phyloP scores from a whole-genome alignment of 306 rosid genomes.

The Vigna reflexopilosa region DNA sequence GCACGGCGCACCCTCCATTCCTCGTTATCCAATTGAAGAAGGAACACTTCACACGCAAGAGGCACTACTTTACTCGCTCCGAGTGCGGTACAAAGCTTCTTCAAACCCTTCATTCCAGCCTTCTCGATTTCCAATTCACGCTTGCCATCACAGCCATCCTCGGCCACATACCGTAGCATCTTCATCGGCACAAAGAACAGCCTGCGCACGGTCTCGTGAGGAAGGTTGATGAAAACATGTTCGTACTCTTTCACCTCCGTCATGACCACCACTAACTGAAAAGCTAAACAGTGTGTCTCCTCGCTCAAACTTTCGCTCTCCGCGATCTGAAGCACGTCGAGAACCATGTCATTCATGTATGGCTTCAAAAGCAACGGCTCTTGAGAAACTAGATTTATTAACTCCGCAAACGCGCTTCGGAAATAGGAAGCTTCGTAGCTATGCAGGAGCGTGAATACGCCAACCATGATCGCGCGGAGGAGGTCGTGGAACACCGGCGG shows the following conservation, averaged over 20 bases:
- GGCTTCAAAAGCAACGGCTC: conserved; percentile 44
- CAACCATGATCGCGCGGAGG: conserved; percentile 54
- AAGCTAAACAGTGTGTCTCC: conserved; percentile 40
- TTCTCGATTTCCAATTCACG: conserved; percentile 20
- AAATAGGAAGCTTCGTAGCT: conserved; percentile 33
- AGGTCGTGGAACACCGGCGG: conserved; percentile 47
- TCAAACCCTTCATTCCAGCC: conserved; percentile 45
- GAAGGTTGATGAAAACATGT: conserved; percentile 19
- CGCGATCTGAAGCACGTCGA: conserved; percentile 53
- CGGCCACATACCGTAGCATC: conserved; percentile 31
- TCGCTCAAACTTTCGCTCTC: conserved; percentile 36
- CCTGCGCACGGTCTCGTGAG: conserved; percentile 30
- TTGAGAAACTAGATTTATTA: conserved; percentile 34
- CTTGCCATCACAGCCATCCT: conserved; percentile 9
- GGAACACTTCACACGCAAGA: conserved; percentile 31
- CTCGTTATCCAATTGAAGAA: conserved; percentile 35
- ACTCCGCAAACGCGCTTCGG: conserved; percentile 43
- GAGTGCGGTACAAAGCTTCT: conserved; percentile 40
- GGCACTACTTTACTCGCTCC: conserved; percentile 35
- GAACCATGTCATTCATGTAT: conserved; percentile 49
- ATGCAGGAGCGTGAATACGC: conserved; percentile 43
- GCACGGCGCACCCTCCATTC: conserved; percentile 57
- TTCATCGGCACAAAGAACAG: conserved; percentile 41
- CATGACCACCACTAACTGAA: conserved; percentile 44
- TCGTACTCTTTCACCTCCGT: conserved; percentile 42